Base-by-base conservation (phyloP, 148 eudicot species). In the Rhododendron molle region DNA sequence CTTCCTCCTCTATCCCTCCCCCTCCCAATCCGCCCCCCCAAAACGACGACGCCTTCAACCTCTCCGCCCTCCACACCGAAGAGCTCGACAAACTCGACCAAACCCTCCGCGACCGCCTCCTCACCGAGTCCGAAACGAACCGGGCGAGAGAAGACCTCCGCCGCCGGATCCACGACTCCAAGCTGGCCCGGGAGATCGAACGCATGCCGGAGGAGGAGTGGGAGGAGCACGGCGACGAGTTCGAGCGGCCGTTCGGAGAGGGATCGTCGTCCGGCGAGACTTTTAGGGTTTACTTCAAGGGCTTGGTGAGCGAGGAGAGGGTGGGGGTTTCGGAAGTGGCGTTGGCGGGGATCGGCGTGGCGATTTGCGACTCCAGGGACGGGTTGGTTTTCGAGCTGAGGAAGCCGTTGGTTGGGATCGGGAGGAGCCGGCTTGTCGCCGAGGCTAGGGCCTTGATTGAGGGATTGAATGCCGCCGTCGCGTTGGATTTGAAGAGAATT, bases 241-340 rank as follows among this genome's bases (percentile, higher is more conserved):
- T 88, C 43, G 87, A 88, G 88, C 60, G 88, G 49, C 94, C 93
- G 9, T 92, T 83, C 69, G 95, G 92, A 16, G 95, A 92, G 84
- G 95, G 90, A 7, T 54, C 84, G 80, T 92, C 65, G 65, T 58
- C 18, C 8, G 36, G 5, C 1, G 90, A 87, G 89, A 50, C 81
- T 52, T 90, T 86, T 86, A 92, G 94, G 92, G 90, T 94, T 85
- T 94, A 94, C 87, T 91, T 89, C 56, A 94, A 94, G 90, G 97
- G 98, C 13, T 81, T 92, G 86, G 81, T 92, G 83, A 82, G 85
- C 44, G 90, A 89, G 34, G 92, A 92, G 91, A 89, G 81, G 81
- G 81, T 85, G 23, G 73, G 72, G 56, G 84, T 16, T 85, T 34
- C 84, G 14, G 85, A 81, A 30, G 86, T 71, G 40, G 20, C 83